Evolutionary conservation across 2,329 filamentous ascomycete species (phyloP), one percentile per base, ranked within the genome.

Genomic region (Phyllosticta paracitricarpa): DNA sequence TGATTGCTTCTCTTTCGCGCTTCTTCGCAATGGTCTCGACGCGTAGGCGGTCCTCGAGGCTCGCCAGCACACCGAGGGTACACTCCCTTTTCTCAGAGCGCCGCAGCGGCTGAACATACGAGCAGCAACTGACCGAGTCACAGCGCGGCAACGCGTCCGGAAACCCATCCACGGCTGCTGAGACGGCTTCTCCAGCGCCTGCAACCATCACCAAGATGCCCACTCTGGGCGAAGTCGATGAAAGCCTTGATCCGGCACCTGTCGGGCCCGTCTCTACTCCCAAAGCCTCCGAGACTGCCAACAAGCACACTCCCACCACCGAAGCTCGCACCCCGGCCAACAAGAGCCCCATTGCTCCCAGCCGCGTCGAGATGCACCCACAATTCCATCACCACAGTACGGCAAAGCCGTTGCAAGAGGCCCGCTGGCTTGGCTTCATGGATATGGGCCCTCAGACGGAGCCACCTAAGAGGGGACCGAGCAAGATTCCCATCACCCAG

Each of bases 311-410:
- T 4, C 59, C 48, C n/a, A 19, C 24, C 33, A 64, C 66, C 19
- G 57, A 69, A 48, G 62, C 67, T 22, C 70, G 66, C 59, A 75
- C 77, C 6, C 91, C 91, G 4, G 81, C 79, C 51, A 83, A 84
- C 51, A 82, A 81, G 14, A 84, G 85, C 3, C 81, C 85, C 5
- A 77, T 88, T 66, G 88, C 89, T 76, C 89, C 90, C 25, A 79
- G 87, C 56, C 81, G 82, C 65, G 84, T 86, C 63, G 91, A 96
- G 72, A 97, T 97, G 92, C 92, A 97, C 71, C 93, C 93, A 8
- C 89, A 89, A 77, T 89, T 89, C 71, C 84, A 85, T 61, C 90
- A 94, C 62, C 81, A 84, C 59, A 87, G 81, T 65, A 92, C 89
- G 24, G 88, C 85, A 64, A 89, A 88, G 59, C 79, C 89, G 54